phyloP scores from a whole-genome alignment of 2,329 filamentous ascomycete genomes.

The Ophiostoma ulmi region DNA sequence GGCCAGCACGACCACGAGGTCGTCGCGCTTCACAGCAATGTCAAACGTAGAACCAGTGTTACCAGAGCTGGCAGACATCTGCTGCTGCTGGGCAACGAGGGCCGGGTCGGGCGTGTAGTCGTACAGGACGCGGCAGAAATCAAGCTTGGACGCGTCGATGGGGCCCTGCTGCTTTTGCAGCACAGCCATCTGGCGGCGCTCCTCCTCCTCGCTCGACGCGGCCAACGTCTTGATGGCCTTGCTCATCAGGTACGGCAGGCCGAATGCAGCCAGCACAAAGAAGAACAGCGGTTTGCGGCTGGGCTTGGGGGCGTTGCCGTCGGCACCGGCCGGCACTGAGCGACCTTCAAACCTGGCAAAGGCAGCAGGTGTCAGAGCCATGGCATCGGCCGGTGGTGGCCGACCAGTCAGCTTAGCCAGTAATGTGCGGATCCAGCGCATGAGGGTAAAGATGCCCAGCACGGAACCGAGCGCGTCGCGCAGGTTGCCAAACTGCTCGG shows the following conservation, averaged over 20 bases:
- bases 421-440: slow-evolving; percentile 89
- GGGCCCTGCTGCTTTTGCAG: slow-evolving; percentile 49
- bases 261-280: slow-evolving; percentile 91
- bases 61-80: slow-evolving; percentile 24
- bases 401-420: slow-evolving; percentile 90
- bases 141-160: slow-evolving; percentile 83
- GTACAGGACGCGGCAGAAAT: slow-evolving; percentile 92
- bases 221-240: slow-evolving; percentile 87
- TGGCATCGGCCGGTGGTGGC: slow-evolving; percentile 81
- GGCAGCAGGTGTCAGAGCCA: slow-evolving; percentile 78
- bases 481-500: slow-evolving; percentile 91
- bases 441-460: slow-evolving; percentile 88
- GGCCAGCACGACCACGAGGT: slow-evolving; percentile 87
- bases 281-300: slow-evolving; percentile 95
- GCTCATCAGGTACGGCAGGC: slow-evolving; percentile 92
- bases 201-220: slow-evolving; percentile 77
- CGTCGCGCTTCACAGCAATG: slow-evolving; percentile 86
- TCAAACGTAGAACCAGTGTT: slow-evolving; percentile 65
- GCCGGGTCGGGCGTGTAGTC: slow-evolving; percentile 71
- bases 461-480: slow-evolving; percentile 90
- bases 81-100: slow-evolving; percentile 20
- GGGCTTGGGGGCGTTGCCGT: slow-evolving; percentile 65
- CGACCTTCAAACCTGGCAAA: slow-evolving; percentile 86
- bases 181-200: slow-evolving; percentile 52
- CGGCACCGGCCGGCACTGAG: slow-evolving; percentile 41